Evolutionary conservation across 768 basidiomycete species (phyloP), one percentile per base, ranked within the genome.

Genomic region (Hemileccinum rubropunctum): DNA sequence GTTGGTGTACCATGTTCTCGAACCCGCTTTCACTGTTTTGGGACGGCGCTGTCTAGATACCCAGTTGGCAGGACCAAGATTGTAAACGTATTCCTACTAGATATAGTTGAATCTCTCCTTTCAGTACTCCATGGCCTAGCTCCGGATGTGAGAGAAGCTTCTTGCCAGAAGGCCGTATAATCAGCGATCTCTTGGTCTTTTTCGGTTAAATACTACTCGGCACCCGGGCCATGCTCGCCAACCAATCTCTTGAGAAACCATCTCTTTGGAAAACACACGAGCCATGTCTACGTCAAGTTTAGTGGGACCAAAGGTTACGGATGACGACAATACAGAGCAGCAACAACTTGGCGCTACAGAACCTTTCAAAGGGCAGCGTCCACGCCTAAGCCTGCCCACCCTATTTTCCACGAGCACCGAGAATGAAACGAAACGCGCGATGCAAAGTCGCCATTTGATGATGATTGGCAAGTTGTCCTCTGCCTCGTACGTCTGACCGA

Each of bases 381-480:
- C n/a, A 32, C 5, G 37, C 5, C 34, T 9, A 10, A 9, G 17
- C 13, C n/a, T 46, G 37, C 32, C 27, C 18, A 13, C 7, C 35
- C 34, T 52, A 37, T 52, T 65, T 39, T 28, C 53, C 27, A 27
- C 58, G 30, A 42, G 33, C 14, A 15, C 49, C 18, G 48, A 57
- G 18, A 56, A 70, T 37, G 56, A 64, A 30, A 70, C 71, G n/a
- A 66, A 73, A 53, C 62, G 74, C 8, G 71, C 68, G 1, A 71
- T 75, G 72, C 52, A 64, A 44, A 66, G 72, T 47, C 64, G 73
- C 38, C 74, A 75, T 54, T 54, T 75, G 15, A 73, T 67, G 63
- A 75, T 75, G 73, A 70, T 74, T 35, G 71, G 73, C 68, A 46
- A 45, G 64, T 58, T 12, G 23, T 23, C 23, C 23, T 23, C 23